Evolutionary conservation across 176 grass and related monocot species (phyloP), one percentile per base, ranked within the genome.

Genomic region (Panicum miliaceum): DNA sequence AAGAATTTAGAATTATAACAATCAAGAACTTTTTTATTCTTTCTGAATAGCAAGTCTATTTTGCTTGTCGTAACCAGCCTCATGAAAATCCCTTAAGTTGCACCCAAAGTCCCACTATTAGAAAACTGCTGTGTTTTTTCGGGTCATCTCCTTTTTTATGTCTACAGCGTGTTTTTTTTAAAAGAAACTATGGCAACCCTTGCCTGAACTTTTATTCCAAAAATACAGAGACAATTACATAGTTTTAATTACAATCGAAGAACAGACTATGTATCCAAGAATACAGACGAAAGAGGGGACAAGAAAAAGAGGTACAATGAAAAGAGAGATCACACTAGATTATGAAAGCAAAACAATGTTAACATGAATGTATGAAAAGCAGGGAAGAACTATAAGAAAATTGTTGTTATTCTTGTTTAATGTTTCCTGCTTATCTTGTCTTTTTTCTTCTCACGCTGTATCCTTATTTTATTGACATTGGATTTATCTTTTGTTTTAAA

Each of bases 381-480:
- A 16, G 29, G 8, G 52, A 59, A n/a, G 36, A 57, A n/a, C 40
- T 43, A 59, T 41, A 68, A 82, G 6, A 52, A 77, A 34, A 26
- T 35, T 66, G 1, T 12, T 51, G 16, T 14, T 68, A 42, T 75
- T 57, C 29, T 74, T 68, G 50, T 65, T 60, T 41, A 12, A 12
- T 59, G 56, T 58, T 58, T 23, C 56, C 56, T 58, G 56, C 8
- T 23, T 58, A 19, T 23, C 0, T 58, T 46, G 3, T 12, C 23
- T 41, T 69, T 68, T 47, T 66, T 22, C 29, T 66, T n/a, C 40
- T 0, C 52, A n/a, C 71, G 11, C 16, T 71, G 53, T 68, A 34
- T 76, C 81, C 43, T 74, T 81, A 15, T 75, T n/a, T 27, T 46
- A 63, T 47, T 77, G 42, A 76, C 45, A 70, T 19, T 77, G 18